Conservation (phyloP, 805 yeast genomes). For the Teunomyces lycoperdinae region DNA sequence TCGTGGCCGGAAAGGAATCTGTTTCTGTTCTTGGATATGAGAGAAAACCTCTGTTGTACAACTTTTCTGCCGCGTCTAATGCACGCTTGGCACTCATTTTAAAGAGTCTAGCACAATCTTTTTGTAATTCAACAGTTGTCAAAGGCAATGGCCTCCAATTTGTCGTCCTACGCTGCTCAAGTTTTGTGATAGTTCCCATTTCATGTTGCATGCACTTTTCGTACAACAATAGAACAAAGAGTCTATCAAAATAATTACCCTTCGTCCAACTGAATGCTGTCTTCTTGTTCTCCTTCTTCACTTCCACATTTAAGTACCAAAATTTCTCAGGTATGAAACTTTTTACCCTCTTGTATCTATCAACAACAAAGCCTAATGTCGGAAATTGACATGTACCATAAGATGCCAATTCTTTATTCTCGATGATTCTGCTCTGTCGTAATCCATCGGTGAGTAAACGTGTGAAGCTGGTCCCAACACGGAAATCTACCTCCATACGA, state of each 20-base stretch:
- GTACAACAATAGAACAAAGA: conserved; percentile 60
- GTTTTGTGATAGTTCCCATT: conserved; percentile 48
- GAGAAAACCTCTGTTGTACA: conserved; percentile 81
- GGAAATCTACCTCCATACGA: conserved; percentile 80
- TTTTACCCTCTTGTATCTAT: conserved; percentile 73
- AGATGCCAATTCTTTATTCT: conserved; percentile 48
- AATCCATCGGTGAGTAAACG: conserved; percentile 65
- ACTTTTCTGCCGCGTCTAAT: conserved; percentile 72
- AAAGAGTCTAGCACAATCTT: conserved; percentile 72
- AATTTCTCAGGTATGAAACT: conserved; percentile 73
- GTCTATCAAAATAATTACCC: conserved; percentile 68
- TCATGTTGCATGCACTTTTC: conserved; percentile 59
- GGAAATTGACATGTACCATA: conserved; percentile 97
- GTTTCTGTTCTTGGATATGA: conserved; percentile 99
- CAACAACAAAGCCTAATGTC: conserved; percentile 93
- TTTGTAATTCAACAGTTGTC: conserved; percentile 92
- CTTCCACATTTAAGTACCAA: conserved; percentile 66
- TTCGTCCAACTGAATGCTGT: conserved; percentile 69
- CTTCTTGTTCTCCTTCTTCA: conserved; percentile 38
- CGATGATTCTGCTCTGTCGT: conserved; percentile 31
- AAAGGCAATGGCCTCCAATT: conserved; percentile 86
- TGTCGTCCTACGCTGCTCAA: conserved; percentile 61
- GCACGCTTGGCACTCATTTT: conserved; percentile 79
- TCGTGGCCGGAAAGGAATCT: conserved; percentile 71
- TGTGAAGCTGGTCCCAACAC: conserved; percentile 89